These are phyloP conservation scores for Rhizophagus clarus DNA, from an alignment of 192 early-diverging fungal genomes.

Conservation along the genomic window DNA sequence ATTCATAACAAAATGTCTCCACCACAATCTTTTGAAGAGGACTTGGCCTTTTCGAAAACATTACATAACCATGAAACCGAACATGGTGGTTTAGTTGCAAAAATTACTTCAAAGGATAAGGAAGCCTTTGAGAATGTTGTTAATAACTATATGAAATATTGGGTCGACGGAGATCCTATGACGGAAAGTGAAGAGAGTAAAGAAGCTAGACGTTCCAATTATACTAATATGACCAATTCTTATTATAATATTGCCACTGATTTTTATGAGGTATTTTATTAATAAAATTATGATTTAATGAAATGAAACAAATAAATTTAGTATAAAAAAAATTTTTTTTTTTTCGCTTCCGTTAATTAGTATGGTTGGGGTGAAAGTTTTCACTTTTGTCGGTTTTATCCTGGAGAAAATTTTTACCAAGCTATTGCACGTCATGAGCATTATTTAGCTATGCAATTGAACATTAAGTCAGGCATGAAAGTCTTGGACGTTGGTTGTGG, in stretches of 20 bases:
- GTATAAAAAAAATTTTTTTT: background rate
- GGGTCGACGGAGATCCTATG: conserved; percentile 54
- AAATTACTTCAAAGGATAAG: conserved; percentile 66
- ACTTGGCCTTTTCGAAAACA: conserved; percentile 53
- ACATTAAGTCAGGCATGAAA: conserved; percentile 65
- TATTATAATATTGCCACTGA: conserved; percentile 85
- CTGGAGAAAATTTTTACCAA: conserved; percentile 74
- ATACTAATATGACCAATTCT: conserved; percentile 75
- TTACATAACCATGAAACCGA: conserved; percentile 54
- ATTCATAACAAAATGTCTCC: background rate
- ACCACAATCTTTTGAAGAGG: conserved; percentile 44
- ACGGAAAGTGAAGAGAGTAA: conserved; percentile 64
- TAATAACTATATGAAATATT: conserved; percentile 72
- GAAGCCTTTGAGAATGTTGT: conserved; percentile 67
- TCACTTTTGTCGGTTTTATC: conserved; percentile 88
- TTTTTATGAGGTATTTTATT: conserved; percentile 69
- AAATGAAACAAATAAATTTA: background rate
- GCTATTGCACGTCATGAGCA: conserved; percentile 92
- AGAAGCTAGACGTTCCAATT: conserved; percentile 50
- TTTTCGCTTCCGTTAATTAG: conserved; percentile 10
- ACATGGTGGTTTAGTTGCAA: conserved; percentile 31
- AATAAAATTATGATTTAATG: background rate
- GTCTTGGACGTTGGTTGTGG: conserved; percentile 96
- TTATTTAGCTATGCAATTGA: conserved; percentile 75
- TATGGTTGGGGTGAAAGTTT: conserved; percentile 89